These are phyloP conservation scores for Trichoderma arundinaceum DNA, from an alignment of 2,329 filamentous ascomycete genomes.

Conservation along the genomic window DNA sequence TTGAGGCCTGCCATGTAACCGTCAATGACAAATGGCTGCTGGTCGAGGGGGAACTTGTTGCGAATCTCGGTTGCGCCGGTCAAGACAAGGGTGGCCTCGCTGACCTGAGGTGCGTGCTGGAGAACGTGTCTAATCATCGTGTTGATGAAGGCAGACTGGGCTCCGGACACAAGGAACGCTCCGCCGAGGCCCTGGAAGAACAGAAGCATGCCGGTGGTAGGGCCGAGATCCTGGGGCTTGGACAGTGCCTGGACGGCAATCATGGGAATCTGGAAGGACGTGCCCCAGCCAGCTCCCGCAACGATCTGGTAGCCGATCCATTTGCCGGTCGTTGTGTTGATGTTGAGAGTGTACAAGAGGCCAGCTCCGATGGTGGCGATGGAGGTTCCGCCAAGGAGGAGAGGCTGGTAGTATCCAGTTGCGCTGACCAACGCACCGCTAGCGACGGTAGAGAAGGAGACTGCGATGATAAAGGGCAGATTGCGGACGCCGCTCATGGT, in stretches of 20 bases:
- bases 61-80: slow-evolving; percentile 63
- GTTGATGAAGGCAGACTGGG: slow-evolving; percentile 55
- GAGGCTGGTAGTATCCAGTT: slow-evolving; percentile 51
- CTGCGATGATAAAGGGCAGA: slow-evolving; percentile 53
- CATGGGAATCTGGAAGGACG: slow-evolving; percentile 56
- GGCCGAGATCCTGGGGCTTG: slow-evolving; percentile 50
- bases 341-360: slow-evolving; percentile 50
- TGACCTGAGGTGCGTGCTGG: slow-evolving; percentile 45
- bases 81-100: slow-evolving; percentile 46
- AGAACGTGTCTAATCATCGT: slow-evolving; percentile 47
- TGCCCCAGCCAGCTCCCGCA: slow-evolving; percentile 54
- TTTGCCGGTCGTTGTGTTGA: slow-evolving; percentile 47
- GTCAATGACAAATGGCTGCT: slow-evolving; percentile 58
- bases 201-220: slow-evolving; percentile 54
- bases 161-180: slow-evolving; percentile 56
- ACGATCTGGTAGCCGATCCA: slow-evolving; percentile 63
- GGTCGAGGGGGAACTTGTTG: slow-evolving; percentile 53
- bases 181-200: slow-evolving; percentile 59
- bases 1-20: slow-evolving; percentile 70
- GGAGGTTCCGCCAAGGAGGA: slow-evolving; percentile 53
- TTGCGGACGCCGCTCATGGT: slow-evolving; percentile 52
- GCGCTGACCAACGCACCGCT: slow-evolving; percentile 49
- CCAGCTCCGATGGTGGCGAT: slow-evolving; percentile 53
- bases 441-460: slow-evolving; percentile 50
- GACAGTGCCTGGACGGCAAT: slow-evolving; percentile 54